Evolutionary conservation across 2,329 filamentous ascomycete species (phyloP).

Genomic region (Penicillium frequentans): DNA sequence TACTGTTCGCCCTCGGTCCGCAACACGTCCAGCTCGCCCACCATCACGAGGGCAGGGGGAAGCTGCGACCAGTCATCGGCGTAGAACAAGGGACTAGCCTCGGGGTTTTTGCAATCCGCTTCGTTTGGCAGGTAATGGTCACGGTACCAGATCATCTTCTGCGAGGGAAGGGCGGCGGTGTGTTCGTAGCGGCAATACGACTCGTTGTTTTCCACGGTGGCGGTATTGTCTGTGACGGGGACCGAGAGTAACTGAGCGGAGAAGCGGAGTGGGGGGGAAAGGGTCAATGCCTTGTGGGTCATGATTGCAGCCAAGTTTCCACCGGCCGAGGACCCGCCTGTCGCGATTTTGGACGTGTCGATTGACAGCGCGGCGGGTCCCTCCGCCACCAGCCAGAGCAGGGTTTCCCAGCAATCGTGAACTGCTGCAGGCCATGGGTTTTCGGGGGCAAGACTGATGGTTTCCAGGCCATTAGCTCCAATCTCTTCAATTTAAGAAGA

Average conservation of each 20-base stretch:
- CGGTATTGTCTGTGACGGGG: conserved; percentile 61
- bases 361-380: conserved; percentile 40
- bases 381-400: conserved; percentile 49
- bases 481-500: background rate
- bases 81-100: conserved; percentile 58
- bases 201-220: conserved; percentile 43
- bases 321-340: conserved; percentile 54
- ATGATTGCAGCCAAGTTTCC: conserved; percentile 55
- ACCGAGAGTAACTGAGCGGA: conserved; percentile 56
- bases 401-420: conserved; percentile 57
- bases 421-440: conserved; percentile 58
- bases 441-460: conserved; percentile 55
- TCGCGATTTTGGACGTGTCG: conserved; percentile 48
- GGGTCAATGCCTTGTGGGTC: conserved; percentile 50
- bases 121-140: conserved; percentile 55
- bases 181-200: conserved; percentile 55
- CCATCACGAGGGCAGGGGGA: conserved; percentile 54
- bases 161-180: conserved; percentile 53
- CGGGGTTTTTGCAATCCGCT: conserved; percentile 49
- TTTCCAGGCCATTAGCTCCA: background rate
- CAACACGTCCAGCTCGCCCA: conserved; percentile 59
- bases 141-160: conserved; percentile 64
- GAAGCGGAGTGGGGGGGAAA: conserved; percentile 43
- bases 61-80: conserved; percentile 50
- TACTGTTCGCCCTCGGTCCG: conserved; percentile 56